Evolutionary conservation across 2,329 filamentous ascomycete genomes (phyloP).

Genomic region (Diaporthe citrichinensis): DNA sequence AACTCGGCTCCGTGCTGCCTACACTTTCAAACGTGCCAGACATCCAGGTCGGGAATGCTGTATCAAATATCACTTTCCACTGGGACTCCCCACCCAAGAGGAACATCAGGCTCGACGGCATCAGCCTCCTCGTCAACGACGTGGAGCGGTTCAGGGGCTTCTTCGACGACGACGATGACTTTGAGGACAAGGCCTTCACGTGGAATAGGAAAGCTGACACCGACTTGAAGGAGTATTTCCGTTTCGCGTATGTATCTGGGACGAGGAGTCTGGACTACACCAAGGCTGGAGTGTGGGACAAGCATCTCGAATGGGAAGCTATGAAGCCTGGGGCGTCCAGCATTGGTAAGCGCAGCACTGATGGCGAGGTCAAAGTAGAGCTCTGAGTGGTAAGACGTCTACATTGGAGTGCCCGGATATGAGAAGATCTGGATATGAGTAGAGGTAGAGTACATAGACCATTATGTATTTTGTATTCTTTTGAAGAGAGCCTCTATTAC

Average conservation of each 20-base stretch:
- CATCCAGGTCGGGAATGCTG: constrained; percentile 60
- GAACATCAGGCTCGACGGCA: constrained; percentile 73
- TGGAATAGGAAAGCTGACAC: constrained; percentile 68
- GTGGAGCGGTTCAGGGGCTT: constrained; percentile 85
- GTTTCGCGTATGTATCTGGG: constrained; percentile 81
- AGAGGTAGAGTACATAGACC: neutral
- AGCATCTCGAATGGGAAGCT: constrained; percentile 73
- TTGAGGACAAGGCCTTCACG: constrained; percentile 61
- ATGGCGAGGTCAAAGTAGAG: constrained; percentile 39
- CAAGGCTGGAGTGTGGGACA: constrained; percentile 79
- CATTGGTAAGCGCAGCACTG: constrained; percentile 50
- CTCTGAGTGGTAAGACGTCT: constrained; percentile 11
- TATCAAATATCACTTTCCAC: constrained; percentile 76
- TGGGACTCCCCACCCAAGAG: constrained; percentile 64
- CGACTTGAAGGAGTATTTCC: constrained; percentile 77
- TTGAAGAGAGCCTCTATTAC: neutral
- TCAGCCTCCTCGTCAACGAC: constrained; percentile 87
- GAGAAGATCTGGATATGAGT: neutral
- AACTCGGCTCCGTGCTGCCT: constrained; percentile 74
- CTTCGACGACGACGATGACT: constrained; percentile 68
- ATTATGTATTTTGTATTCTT: neutral
- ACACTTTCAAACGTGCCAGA: constrained; percentile 59
- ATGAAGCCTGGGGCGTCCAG: constrained; percentile 75
- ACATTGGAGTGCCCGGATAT: neutral
- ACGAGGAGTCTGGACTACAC: constrained; percentile 78